phyloP scores from a whole-genome alignment of 164 flowering plant species.

The Paratinospora sagittata region DNA sequence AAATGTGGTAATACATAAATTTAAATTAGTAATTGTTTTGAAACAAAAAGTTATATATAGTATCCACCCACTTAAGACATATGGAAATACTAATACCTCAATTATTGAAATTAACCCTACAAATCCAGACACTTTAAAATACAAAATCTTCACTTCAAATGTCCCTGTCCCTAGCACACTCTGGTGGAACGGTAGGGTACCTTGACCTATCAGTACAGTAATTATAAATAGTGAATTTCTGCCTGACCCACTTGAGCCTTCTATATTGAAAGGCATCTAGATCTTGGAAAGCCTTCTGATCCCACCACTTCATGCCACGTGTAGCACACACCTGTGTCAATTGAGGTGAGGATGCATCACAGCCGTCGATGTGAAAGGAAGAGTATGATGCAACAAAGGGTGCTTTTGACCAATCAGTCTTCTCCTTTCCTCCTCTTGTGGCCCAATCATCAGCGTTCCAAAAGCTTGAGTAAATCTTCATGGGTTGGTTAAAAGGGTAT shows the following conservation, averaged over 20 bases:
- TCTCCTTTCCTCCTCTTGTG: slow-evolving; percentile 39
- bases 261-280: slow-evolving; percentile 23
- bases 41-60: no score
- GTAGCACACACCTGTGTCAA: slow-evolving; percentile 17
- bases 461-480: slow-evolving; percentile 41
- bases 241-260: slow-evolving; percentile 20
- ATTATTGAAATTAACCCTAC: no score
- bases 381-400: slow-evolving; percentile 35
- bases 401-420: slow-evolving; percentile 44
- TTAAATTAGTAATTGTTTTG: no score
- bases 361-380: slow-evolving; percentile 37
- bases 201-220: slow-evolving; percentile 24
- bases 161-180: slow-evolving; percentile 25
- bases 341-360: slow-evolving; percentile 29
- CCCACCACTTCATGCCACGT: slow-evolving; percentile 32
- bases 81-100: no score
- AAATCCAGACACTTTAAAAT: no score
- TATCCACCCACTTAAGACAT: no score
- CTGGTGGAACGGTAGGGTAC: slow-evolving; percentile 22
- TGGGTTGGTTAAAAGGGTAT: slow-evolving; percentile 39
- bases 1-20: no score
- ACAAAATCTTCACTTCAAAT: background rate
- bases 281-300: slow-evolving; percentile 24
- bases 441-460: slow-evolving; percentile 55
- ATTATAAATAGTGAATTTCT: slow-evolving; percentile 26